These are phyloP conservation scores for Cercospora sp. DNA, from an alignment of 2,329 filamentous ascomycete genomes.

Conservation along the genomic window DNA sequence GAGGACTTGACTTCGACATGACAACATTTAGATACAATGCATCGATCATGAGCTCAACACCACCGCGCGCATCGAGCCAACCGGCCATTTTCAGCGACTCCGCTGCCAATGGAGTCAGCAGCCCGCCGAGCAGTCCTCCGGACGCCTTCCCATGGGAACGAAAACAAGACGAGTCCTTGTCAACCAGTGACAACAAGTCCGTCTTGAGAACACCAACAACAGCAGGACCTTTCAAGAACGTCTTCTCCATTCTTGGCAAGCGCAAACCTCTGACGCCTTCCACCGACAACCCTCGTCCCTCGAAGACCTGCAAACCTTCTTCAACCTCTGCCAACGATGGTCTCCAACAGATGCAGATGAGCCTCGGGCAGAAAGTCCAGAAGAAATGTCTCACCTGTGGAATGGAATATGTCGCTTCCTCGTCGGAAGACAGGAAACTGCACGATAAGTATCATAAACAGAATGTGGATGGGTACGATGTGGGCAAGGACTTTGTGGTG, in stretches of 20 bases:
- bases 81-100: conserved; percentile 32
- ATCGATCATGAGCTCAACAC: conserved; percentile 23
- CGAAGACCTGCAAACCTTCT: conserved; percentile 32
- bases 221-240: conserved; percentile 31
- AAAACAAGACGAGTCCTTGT: conserved; percentile 3
- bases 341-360: conserved; percentile 62
- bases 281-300: conserved; percentile 39
- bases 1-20: background rate
- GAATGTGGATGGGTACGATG: conserved; percentile 61
- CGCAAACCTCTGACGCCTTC: conserved; percentile 31
- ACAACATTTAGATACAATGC: background rate
- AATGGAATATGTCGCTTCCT: conserved; percentile 67
- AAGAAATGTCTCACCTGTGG: conserved; percentile 62
- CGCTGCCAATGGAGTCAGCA: conserved; percentile 37
- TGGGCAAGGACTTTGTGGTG: conserved; percentile 59
- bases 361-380: conserved; percentile 57
- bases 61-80: conserved; percentile 22
- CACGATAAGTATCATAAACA: conserved; percentile 66
- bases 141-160: conserved; percentile 42
- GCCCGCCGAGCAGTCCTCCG: conserved; percentile 56
- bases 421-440: conserved; percentile 60
- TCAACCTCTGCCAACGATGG: conserved; percentile 30
- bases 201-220: conserved; percentile 34
- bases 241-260: conserved; percentile 39
- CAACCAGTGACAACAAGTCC: background rate